Percentiles rank a stretch among this genome's conserved stretches.
phyloP scores from a whole-genome alignment of 129 eudicot genomes.

The Saposhnikovia divaricata region DNA sequence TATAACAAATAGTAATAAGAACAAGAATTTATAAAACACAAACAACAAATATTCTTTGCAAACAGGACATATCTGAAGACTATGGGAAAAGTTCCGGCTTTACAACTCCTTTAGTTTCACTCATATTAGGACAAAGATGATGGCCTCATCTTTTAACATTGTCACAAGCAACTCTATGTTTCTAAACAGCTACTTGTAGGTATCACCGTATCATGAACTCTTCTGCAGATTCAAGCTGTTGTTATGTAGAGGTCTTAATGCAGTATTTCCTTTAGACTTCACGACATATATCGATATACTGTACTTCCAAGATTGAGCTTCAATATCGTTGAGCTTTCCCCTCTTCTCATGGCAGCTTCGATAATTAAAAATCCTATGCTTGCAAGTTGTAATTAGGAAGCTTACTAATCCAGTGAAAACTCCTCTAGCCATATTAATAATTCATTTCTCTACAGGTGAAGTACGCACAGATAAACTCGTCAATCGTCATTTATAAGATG shows the following conservation, averaged over 20 bases:
- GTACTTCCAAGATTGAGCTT: conserved; percentile 1
- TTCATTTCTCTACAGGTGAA: conserved; percentile 66
- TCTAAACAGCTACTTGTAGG: background rate
- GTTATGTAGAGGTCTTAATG: background rate
- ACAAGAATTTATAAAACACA: background rate
- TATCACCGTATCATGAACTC: background rate
- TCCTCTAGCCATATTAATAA: conserved; percentile 91
- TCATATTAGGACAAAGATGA: background rate
- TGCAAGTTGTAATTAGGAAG: background rate
- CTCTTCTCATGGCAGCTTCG: background rate
- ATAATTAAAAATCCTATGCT: background rate
- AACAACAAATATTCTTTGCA: background rate
- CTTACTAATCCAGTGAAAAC: conserved; percentile 37
- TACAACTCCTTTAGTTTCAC: background rate
- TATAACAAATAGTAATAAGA: no score
- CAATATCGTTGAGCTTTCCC: background rate
- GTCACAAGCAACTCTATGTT: background rate
- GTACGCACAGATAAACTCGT: conserved; percentile 7
- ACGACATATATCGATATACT: background rate
- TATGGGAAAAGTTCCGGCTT: background rate
- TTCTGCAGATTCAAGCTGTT: background rate
- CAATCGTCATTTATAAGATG: conserved; percentile 6
- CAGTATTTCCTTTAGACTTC: background rate
- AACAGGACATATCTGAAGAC: background rate
- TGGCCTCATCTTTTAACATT: no score